Conservation (phyloP, 2,329 filamentous ascomycete species). For the Paracorniculantispora psalliotae region DNA sequence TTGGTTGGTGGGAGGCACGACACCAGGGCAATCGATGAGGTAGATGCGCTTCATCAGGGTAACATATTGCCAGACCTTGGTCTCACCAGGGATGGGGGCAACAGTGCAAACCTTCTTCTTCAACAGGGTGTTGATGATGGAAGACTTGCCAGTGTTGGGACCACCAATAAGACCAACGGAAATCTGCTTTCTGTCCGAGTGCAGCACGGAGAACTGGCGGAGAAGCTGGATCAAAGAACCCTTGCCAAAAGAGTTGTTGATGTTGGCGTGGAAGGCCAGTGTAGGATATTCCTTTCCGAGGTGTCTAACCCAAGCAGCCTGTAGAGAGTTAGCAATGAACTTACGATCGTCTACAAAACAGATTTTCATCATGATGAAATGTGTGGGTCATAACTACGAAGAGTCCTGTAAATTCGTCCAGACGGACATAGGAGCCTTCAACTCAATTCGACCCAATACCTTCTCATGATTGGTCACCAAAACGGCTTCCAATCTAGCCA, state of each 20-base stretch:
- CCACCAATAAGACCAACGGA: slow-evolving; percentile 75
- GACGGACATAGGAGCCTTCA: slow-evolving; percentile 67
- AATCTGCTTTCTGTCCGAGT: slow-evolving; percentile 89
- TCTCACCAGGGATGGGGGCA: slow-evolving; percentile 92
- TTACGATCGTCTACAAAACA: slow-evolving; percentile 12
- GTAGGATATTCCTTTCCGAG: slow-evolving; percentile 91
- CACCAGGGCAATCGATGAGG: slow-evolving; percentile 93
- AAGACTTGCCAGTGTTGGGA: slow-evolving; percentile 93
- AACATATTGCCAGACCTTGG: slow-evolving; percentile 97
- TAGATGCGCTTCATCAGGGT: slow-evolving; percentile 87
- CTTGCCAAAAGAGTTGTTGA: slow-evolving; percentile 96
- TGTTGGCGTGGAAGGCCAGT: slow-evolving; percentile 87
- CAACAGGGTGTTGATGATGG: slow-evolving; percentile 91
- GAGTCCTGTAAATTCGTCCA: slow-evolving; percentile 59
- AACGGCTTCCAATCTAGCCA: slow-evolving; percentile 73
- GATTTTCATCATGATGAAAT: slow-evolving; percentile 26
- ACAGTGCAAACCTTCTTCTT: slow-evolving; percentile 93
- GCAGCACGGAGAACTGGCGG: slow-evolving; percentile 85
- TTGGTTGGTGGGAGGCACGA: slow-evolving; percentile 81
- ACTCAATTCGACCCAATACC: slow-evolving; percentile 88
- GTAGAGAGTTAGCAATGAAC: slow-evolving; percentile 23
- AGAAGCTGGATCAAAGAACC: slow-evolving; percentile 88
- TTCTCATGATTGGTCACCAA: slow-evolving; percentile 75
- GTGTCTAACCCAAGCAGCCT: slow-evolving; percentile 90
- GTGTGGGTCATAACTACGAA: slow-evolving; percentile 99